phyloP scores from a whole-genome alignment of 2,329 filamentous ascomycete genomes.

The Fusarium lateritium region DNA sequence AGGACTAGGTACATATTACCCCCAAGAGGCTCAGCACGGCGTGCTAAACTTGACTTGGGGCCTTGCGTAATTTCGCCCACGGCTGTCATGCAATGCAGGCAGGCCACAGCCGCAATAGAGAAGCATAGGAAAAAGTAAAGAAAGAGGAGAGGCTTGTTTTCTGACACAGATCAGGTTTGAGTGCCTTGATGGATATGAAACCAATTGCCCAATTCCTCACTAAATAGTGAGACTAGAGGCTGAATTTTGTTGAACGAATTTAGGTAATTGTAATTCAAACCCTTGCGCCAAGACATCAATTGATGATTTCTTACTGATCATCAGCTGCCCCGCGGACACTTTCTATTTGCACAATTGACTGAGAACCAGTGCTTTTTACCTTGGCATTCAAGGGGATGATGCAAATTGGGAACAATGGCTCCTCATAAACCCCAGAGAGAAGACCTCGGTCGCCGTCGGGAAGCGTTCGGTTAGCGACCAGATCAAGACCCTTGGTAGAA shows the following conservation, averaged over 20 bases:
- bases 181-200: slow-evolving; percentile 23
- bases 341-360: slow-evolving; percentile 2
- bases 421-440: not conserved
- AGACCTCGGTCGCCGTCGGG: slow-evolving; percentile 41
- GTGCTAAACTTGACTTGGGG: not conserved
- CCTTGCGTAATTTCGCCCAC: slow-evolving; percentile 38
- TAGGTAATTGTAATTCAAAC: slow-evolving; percentile 14
- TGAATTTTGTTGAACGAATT: not conserved
- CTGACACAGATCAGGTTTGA: slow-evolving; percentile 13
- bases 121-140: slow-evolving; percentile 24
- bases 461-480: slow-evolving; percentile 44
- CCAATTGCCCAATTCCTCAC: slow-evolving; percentile 1
- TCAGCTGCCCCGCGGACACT: slow-evolving; percentile 5
- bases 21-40: slow-evolving; percentile 1
- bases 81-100: slow-evolving; percentile 38
- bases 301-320: slow-evolving; percentile 3
- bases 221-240: not conserved
- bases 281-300: slow-evolving; percentile 1
- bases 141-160: not conserved
- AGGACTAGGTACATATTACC: slow-evolving; percentile 2
- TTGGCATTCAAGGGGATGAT: slow-evolving; percentile 21
- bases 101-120: slow-evolving; percentile 38
- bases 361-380: slow-evolving; percentile 4
- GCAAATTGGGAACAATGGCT: slow-evolving; percentile 4
- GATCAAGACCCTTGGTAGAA: slow-evolving; percentile 5